phyloP scores from a whole-genome alignment of 768 basidiomycete species.

The Tubosaeta brunneosetosa region DNA sequence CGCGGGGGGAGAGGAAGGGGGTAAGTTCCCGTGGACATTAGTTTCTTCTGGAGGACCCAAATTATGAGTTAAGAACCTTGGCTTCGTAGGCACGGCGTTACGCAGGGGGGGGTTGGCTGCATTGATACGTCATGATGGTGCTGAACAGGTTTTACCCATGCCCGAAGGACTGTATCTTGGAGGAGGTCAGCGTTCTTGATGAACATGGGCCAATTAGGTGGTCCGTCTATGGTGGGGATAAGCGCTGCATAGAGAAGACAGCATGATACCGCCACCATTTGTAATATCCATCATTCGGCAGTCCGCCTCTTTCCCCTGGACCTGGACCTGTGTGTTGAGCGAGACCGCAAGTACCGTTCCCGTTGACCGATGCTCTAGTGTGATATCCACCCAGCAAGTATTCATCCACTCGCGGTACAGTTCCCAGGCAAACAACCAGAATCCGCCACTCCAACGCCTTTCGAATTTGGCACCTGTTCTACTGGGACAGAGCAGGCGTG shows the following conservation, averaged over 20 bases:
- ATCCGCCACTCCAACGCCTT: conserved; percentile 78
- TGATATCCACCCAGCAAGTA: conserved; percentile 30
- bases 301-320: conserved; percentile 27
- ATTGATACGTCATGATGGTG: not conserved
- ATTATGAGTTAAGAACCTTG: conserved; percentile 29
- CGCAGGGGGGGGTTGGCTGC: not conserved
- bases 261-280: conserved; percentile 25
- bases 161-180: conserved; percentile 9
- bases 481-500: conserved; percentile 77
- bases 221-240: conserved; percentile 5
- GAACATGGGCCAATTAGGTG: conserved; percentile 12
- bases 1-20: conserved; percentile 12
- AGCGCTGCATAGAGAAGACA: not conserved
- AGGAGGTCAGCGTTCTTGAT: conserved; percentile 19
- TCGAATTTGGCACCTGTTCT: conserved; percentile 68
- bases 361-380: conserved; percentile 40
- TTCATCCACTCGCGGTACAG: conserved; percentile 35
- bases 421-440: conserved; percentile 62
- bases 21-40: not conserved
- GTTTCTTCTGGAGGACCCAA: conserved; percentile 18
- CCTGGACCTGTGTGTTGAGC: not conserved
- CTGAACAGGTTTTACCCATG: not conserved
- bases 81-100: conserved; percentile 29
- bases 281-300: conserved; percentile 34
- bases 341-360: conserved; percentile 19